Percentiles rank a stretch among this genome's conserved stretches.
Conservation (phyloP, 1,139 yeast genomes). For the Hanseniaspora sp. region DNA sequence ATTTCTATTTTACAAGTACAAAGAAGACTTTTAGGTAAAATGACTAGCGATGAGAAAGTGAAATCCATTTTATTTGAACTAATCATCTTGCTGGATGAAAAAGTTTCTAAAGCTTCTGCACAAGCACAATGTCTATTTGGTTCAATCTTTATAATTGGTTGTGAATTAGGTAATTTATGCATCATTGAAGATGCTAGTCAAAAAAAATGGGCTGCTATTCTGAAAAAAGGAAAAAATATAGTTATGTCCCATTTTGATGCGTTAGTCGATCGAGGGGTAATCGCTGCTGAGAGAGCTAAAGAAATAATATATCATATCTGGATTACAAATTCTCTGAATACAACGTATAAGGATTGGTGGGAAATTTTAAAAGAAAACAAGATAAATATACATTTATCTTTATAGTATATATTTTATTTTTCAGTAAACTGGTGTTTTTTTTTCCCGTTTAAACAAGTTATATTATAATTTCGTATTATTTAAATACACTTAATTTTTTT, state of each 20-base stretch:
- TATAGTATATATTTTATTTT: not conserved
- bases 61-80: conserved; percentile 38
- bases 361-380: conserved; percentile 38
- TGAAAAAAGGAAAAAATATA: conserved; percentile 1
- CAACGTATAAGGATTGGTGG: conserved; percentile 47
- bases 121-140: conserved; percentile 48
- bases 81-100: conserved; percentile 28
- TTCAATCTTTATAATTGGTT: conserved; percentile 48
- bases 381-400: conserved; percentile 37
- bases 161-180: conserved; percentile 35
- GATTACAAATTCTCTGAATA: conserved; percentile 25
- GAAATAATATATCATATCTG: conserved; percentile 46
- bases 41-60: conserved; percentile 34
- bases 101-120: conserved; percentile 38
- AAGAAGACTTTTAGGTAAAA: conserved; percentile 42
- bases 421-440: no score
- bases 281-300: conserved; percentile 40
- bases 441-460: not conserved
- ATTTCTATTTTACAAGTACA: conserved; percentile 49
- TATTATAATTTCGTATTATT: no score
- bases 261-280: conserved; percentile 38
- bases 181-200: not conserved
- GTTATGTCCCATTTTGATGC: conserved; percentile 23
- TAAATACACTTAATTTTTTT: no score
- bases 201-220: not conserved